These are phyloP conservation scores for Phylloporus rhodoxanthus DNA, from an alignment of 768 basidiomycete species.

Conservation along the genomic window DNA sequence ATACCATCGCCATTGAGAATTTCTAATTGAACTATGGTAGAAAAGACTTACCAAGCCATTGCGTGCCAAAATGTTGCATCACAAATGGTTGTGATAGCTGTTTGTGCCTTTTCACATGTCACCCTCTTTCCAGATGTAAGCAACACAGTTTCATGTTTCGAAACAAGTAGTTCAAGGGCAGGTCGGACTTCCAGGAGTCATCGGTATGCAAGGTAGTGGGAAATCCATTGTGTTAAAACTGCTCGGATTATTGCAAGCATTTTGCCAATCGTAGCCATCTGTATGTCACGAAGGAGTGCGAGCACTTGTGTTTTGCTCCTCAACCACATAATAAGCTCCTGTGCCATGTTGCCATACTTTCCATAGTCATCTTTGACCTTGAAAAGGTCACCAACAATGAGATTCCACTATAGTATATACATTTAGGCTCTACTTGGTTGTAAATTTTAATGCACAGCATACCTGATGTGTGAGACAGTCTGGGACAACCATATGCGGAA, in stretches of 20 bases:
- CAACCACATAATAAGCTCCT: constrained; percentile 36
- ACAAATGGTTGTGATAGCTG: constrained; percentile 26
- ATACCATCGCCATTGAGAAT: too few relatives aligned
- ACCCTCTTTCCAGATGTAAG: constrained; percentile 21
- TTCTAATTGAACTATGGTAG: too few relatives aligned
- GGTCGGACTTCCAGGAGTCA: constrained; percentile 24
- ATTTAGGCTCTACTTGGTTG: too few relatives aligned
- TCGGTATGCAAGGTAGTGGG: constrained; percentile 32
- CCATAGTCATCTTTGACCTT: constrained; percentile 20
- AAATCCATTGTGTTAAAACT: constrained; percentile 34
- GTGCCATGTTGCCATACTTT: constrained; percentile 20
- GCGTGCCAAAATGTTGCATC: constrained; percentile 20
- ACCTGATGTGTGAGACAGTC: constrained; percentile 39
- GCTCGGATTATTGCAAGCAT: constrained; percentile 24
- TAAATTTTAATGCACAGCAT: too few relatives aligned
- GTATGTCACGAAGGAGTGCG: constrained; percentile 23
- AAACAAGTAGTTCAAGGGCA: constrained; percentile 15
- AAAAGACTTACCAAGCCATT: constrained; percentile 2
- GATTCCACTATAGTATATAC: too few relatives aligned
- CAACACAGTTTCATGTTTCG: constrained; percentile 3
- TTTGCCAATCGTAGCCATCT: constrained; percentile 5
- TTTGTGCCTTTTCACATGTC: constrained; percentile 20
- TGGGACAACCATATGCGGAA: constrained; percentile 25
- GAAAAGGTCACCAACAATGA: constrained; percentile 37
- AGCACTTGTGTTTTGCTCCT: constrained; percentile 32